phyloP scores from a whole-genome alignment of 2,329 filamentous ascomycete species.

The Beauveria rudraprayagi region DNA sequence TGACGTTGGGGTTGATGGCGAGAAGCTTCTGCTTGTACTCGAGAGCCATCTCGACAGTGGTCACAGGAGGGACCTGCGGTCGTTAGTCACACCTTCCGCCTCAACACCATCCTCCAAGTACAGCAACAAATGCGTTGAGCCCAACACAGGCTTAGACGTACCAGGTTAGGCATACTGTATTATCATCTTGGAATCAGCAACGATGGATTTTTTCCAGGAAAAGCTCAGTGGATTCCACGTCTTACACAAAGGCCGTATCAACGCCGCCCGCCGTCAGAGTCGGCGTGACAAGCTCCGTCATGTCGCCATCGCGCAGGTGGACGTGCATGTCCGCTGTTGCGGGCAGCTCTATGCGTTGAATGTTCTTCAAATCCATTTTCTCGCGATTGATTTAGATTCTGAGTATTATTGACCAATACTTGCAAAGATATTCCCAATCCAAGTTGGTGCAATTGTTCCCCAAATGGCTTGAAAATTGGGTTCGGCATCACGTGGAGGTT shows the following conservation, averaged over 20 bases:
- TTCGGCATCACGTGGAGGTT: slow-evolving; percentile 3
- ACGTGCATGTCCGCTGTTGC: slow-evolving; percentile 63
- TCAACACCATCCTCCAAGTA: not conserved
- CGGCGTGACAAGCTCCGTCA: slow-evolving; percentile 50
- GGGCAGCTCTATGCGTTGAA: slow-evolving; percentile 44
- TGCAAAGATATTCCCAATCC: not conserved
- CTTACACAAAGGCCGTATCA: slow-evolving; percentile 48
- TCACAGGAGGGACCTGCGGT: slow-evolving; percentile 43
- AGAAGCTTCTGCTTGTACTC: slow-evolving; percentile 57
- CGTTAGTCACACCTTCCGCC: not conserved
- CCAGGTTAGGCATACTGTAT: slow-evolving; percentile 51
- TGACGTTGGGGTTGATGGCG: slow-evolving; percentile 52
- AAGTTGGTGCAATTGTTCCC: not conserved
- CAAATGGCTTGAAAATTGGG: slow-evolving; percentile 5
- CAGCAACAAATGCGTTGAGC: not conserved
- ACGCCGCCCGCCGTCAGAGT: slow-evolving; percentile 53
- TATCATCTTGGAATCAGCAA: not conserved
- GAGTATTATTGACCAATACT: not conserved
- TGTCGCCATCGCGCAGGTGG: slow-evolving; percentile 59
- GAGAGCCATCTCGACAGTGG: slow-evolving; percentile 49
- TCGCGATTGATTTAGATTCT: not conserved
- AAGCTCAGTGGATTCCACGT: not conserved
- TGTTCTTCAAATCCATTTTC: slow-evolving; percentile 28
- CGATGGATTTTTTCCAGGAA: slow-evolving; percentile 5
- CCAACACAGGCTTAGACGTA: slow-evolving; percentile 21